A percentile compares a stretch with the other conserved stretches of the same genome.
Evolutionary conservation across 345 rosid genomes (phyloP).

Genomic region (Gossypium stocksii): DNA sequence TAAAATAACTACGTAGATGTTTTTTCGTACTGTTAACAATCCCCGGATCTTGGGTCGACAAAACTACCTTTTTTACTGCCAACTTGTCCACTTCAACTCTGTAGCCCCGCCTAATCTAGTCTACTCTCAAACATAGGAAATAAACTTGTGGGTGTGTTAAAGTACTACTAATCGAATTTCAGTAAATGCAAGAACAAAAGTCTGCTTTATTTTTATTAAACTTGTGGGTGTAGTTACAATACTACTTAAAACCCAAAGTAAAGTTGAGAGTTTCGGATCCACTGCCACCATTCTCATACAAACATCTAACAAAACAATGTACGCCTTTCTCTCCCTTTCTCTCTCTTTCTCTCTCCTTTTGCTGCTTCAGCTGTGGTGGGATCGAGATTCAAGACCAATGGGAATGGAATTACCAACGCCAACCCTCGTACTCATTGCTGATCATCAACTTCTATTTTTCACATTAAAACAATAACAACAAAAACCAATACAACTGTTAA

Average conservation of each 20-base stretch:
- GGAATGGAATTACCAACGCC: too few species aligned
- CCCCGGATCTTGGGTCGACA: conserved; percentile 7
- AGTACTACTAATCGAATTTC: neutral
- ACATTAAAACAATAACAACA: conserved; percentile 16
- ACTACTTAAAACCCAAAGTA: neutral
- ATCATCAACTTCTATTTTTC: conserved; percentile 22
- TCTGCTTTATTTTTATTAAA: neutral
- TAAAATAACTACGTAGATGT: neutral
- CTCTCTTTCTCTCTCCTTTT: too few species aligned
- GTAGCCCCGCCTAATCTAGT: too few species aligned
- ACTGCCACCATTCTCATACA: neutral
- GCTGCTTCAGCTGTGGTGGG: neutral
- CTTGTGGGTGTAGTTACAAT: neutral
- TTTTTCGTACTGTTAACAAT: neutral
- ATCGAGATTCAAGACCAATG: too few species aligned
- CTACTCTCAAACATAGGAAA: too few species aligned
- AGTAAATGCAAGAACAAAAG: neutral
- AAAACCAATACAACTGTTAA: conserved; percentile 18
- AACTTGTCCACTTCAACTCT: neutral
- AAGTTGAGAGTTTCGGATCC: too few species aligned
- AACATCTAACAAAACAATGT: neutral
- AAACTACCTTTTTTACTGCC: neutral
- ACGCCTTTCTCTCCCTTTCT: too few species aligned
- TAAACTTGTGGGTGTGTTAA: neutral
- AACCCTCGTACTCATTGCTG: too few species aligned